These are phyloP conservation scores for Xylaria sp. DNA, from an alignment of 2,329 filamentous ascomycete species.

Conservation along the genomic window DNA sequence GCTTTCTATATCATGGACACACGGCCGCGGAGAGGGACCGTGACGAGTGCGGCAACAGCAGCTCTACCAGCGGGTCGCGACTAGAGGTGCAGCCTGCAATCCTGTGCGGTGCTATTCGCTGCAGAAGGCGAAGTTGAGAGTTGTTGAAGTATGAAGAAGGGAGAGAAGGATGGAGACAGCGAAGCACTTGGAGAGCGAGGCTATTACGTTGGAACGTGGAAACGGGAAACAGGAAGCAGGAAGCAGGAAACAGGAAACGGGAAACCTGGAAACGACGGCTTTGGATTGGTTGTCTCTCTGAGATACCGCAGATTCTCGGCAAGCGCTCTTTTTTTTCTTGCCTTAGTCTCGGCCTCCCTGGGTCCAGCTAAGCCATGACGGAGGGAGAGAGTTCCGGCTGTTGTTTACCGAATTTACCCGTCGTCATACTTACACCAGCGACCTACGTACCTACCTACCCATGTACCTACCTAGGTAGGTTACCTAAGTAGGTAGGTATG, in stretches of 20 bases:
- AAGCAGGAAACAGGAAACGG: too few relatives aligned
- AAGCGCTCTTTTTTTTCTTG: conserved; percentile 32
- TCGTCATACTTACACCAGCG: too few relatives aligned
- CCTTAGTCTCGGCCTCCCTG: conserved; percentile 4
- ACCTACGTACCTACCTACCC: too few relatives aligned
- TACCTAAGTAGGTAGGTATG: not conserved
- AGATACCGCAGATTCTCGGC: conserved; percentile 31
- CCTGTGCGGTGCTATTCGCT: not conserved
- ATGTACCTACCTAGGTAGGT: not conserved
- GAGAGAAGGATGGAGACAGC: conserved; percentile 10
- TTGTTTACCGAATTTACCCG: conserved; percentile 36
- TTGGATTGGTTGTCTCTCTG: conserved; percentile 29
- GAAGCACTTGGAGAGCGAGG: conserved; percentile 29
- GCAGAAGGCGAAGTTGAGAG: not conserved
- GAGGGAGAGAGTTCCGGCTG: conserved; percentile 6
- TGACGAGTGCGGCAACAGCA: not conserved
- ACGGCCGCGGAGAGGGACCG: not conserved
- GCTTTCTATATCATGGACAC: conserved; percentile 1
- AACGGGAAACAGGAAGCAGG: too few relatives aligned
- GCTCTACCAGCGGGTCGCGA: not conserved
- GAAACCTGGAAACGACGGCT: conserved; percentile 5
- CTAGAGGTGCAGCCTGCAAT: not conserved
- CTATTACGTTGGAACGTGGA: conserved; percentile 32
- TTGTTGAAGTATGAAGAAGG: too few relatives aligned
- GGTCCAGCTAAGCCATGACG: not conserved